A percentile compares a stretch with the other conserved stretches of the same genome.
phyloP scores from a whole-genome alignment of 306 rosid species.

The Heteromeles arbutifolia region DNA sequence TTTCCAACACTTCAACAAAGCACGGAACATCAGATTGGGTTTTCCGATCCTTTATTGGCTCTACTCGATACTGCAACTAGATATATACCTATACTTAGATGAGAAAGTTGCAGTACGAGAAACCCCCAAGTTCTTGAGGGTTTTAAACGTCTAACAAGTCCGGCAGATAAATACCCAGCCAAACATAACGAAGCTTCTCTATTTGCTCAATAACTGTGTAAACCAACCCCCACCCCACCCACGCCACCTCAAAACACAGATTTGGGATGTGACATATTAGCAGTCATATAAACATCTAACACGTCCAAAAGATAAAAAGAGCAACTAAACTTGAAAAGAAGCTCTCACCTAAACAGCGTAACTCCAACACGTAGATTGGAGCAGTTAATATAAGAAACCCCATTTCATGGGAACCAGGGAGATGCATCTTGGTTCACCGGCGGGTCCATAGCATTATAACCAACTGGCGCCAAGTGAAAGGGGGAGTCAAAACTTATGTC shows the following conservation, averaged over 20 bases:
- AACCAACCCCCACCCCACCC: background rate
- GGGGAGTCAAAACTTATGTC: slow-evolving; percentile 35
- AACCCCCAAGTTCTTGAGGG: background rate
- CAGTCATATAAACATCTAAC: background rate
- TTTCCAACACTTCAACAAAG: background rate
- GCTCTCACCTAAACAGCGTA: background rate
- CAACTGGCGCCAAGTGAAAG: slow-evolving; percentile 20
- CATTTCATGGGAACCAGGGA: slow-evolving; percentile 40
- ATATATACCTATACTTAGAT: background rate
- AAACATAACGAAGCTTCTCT: background rate
- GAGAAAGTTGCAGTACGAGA: background rate
- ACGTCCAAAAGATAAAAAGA: background rate
- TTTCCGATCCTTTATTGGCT: slow-evolving; percentile 20
- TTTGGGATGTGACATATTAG: background rate
- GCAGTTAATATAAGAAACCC: background rate
- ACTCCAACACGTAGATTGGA: background rate
- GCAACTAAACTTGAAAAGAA: background rate
- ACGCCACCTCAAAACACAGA: background rate
- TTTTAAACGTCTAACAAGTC: slow-evolving; percentile 8
- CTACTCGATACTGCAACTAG: slow-evolving; percentile 2
- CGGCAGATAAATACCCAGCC: background rate
- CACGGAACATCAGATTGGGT: background rate
- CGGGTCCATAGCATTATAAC: slow-evolving; percentile 17
- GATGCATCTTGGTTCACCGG: slow-evolving; percentile 36
- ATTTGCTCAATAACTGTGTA: background rate